Percentiles rank a stretch among this genome's conserved stretches.
Evolutionary conservation across 1,284 basidiomycete species (phyloP).

Genomic region (Ceratobasidium sp.): DNA sequence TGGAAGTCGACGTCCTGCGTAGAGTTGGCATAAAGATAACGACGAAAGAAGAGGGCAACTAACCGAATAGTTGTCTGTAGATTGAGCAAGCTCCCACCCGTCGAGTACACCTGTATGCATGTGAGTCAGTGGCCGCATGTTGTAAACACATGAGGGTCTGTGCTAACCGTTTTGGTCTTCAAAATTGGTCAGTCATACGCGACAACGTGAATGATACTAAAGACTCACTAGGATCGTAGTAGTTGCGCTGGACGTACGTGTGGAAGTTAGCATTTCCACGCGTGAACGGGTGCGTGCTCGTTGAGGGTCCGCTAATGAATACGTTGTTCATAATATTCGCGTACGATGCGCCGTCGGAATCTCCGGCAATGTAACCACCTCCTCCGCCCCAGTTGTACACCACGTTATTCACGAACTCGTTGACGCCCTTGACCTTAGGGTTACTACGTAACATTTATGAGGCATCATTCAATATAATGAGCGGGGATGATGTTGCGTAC

Average conservation of each 20-base stretch:
- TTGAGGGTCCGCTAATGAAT: slow-evolving; percentile 57
- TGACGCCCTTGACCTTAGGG: slow-evolving; percentile 60
- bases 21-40: neutral
- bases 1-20: slow-evolving; percentile 56
- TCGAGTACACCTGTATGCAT: slow-evolving; percentile 55
- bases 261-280: slow-evolving; percentile 61
- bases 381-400: slow-evolving; percentile 60
- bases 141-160: neutral
- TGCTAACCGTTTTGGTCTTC: slow-evolving; percentile 26
- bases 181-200: neutral
- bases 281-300: slow-evolving; percentile 51
- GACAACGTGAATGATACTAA: neutral
- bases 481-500: neutral
- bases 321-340: slow-evolving; percentile 59
- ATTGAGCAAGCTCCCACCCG: slow-evolving; percentile 55
- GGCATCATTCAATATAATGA: neutral
- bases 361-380: slow-evolving; percentile 59
- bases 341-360: slow-evolving; percentile 56
- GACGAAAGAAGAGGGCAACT: neutral
- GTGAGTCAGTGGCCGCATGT: neutral
- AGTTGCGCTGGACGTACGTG: slow-evolving; percentile 53
- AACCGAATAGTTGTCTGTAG: slow-evolving; percentile 56
- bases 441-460: slow-evolving; percentile 48
- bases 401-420: slow-evolving; percentile 60
- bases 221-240: slow-evolving; percentile 55